A percentile compares a stretch with the other conserved stretches of the same genome.
Evolutionary conservation across 768 basidiomycete genomes (phyloP).

Genomic region (Macrolepiota dolichaula): DNA sequence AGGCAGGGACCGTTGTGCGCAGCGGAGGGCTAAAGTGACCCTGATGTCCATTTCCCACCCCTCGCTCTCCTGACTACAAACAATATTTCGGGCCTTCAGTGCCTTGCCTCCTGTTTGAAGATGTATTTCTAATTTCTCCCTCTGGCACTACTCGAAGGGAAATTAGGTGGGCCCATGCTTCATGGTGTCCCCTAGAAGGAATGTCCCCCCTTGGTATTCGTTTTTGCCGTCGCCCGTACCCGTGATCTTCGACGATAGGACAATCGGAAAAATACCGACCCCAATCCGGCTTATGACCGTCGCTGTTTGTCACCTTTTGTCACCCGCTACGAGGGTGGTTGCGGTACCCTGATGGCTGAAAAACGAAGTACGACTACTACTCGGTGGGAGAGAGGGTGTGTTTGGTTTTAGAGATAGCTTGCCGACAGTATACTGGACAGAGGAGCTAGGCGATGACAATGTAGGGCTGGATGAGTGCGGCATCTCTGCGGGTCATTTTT

Average conservation of each 20-base stretch:
- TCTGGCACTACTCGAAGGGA: too few species aligned
- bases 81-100: too few species aligned
- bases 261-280: not conserved
- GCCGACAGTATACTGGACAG: not conserved
- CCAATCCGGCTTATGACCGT: not conserved
- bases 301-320: not conserved
- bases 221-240: not conserved
- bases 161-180: too few species aligned
- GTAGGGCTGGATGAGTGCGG: too few species aligned
- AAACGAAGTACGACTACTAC: too few species aligned
- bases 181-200: not conserved
- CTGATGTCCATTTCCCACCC: not conserved
- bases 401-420: not conserved
- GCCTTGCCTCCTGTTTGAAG: too few species aligned
- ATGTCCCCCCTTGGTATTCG: not conserved
- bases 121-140: not conserved
- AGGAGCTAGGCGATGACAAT: too few species aligned
- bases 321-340: not conserved
- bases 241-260: not conserved
- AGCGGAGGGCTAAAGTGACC: not conserved
- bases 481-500: not conserved
- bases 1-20: not conserved
- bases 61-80: too few species aligned
- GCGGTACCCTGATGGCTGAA: not conserved
- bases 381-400: too few species aligned